Evolutionary conservation across 1,284 basidiomycete species (phyloP).

Genomic region (Volvariella volvacea): DNA sequence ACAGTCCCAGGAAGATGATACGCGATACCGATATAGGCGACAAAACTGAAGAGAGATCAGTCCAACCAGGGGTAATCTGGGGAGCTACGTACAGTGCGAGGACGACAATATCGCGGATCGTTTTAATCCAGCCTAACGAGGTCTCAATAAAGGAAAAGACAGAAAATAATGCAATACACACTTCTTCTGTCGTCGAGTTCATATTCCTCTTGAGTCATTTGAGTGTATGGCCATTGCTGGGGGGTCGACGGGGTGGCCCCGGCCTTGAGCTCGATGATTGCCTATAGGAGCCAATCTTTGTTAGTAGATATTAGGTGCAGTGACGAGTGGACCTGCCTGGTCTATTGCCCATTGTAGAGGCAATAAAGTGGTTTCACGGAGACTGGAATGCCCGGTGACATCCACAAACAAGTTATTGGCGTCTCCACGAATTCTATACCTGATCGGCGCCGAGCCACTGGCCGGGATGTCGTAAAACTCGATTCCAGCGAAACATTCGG

Average conservation of each 20-base stretch:
- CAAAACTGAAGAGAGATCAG: no score
- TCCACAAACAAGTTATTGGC: slow-evolving; percentile 59
- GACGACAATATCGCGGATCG: slow-evolving; percentile 57
- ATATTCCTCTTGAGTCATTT: slow-evolving; percentile 59
- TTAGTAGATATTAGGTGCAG: slow-evolving; percentile 9
- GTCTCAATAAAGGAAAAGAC: background rate
- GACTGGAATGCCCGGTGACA: slow-evolving; percentile 57
- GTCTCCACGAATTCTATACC: slow-evolving; percentile 70
- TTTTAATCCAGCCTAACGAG: background rate
- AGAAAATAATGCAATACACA: no score
- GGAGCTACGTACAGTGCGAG: slow-evolving; percentile 43
- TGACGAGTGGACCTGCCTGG: slow-evolving; percentile 31
- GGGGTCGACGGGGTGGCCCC: slow-evolving; percentile 46
- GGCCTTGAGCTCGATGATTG: slow-evolving; percentile 61
- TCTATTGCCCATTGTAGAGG: slow-evolving; percentile 79
- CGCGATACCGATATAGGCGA: slow-evolving; percentile 60
- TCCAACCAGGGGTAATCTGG: no score
- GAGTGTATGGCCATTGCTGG: slow-evolving; percentile 66
- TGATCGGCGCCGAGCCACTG: slow-evolving; percentile 35
- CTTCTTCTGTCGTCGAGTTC: slow-evolving; percentile 46
- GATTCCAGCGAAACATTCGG: slow-evolving; percentile 66
- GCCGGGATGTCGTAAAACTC: slow-evolving; percentile 56
- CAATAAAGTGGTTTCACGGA: slow-evolving; percentile 61
- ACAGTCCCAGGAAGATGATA: slow-evolving; percentile 71
- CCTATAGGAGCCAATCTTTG: slow-evolving; percentile 34